Evolutionary conservation across 176 grass and related monocot genomes (phyloP).

Genomic region (Alloteropsis semialata): DNA sequence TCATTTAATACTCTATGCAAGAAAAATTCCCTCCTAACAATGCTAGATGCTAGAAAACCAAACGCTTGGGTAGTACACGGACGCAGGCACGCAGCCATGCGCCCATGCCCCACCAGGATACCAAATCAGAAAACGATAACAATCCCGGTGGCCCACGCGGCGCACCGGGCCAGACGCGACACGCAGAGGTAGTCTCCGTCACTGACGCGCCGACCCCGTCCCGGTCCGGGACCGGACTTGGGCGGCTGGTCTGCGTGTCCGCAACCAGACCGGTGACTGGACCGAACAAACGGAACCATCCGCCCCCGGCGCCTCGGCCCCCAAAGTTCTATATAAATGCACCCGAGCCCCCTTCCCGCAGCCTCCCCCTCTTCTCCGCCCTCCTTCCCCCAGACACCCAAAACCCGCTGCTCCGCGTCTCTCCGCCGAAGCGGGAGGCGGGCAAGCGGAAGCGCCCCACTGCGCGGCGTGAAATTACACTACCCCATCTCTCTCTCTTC

Average conservation of each 20-base stretch:
- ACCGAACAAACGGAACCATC: conserved; percentile 39
- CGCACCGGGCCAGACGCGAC: neutral
- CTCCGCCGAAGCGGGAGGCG: conserved; percentile 45
- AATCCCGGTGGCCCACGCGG: neutral
- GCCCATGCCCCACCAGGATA: neutral
- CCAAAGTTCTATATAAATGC: conserved; percentile 38
- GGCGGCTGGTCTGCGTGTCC: conserved; percentile 25
- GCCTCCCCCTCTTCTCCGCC: neutral
- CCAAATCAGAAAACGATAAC: neutral
- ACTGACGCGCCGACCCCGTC: neutral
- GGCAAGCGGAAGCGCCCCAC: neutral
- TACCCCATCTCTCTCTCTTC: neutral
- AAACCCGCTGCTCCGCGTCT: conserved; percentile 39
- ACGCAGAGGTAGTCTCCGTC: neutral
- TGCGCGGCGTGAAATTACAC: conserved; percentile 14
- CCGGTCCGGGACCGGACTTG: conserved; percentile 1
- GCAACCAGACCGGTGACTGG: conserved; percentile 9
- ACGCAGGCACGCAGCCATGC: neutral
- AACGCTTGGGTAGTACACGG: too few relatives aligned
- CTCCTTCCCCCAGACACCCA: conserved; percentile 8
- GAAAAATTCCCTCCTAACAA: too few relatives aligned
- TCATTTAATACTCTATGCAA: too few relatives aligned
- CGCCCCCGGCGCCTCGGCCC: neutral
- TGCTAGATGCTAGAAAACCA: too few relatives aligned
- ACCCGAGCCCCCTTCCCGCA: neutral